Evolutionary conservation across 805 yeast genomes (phyloP).

Genomic region (Myxozyma udenii): DNA sequence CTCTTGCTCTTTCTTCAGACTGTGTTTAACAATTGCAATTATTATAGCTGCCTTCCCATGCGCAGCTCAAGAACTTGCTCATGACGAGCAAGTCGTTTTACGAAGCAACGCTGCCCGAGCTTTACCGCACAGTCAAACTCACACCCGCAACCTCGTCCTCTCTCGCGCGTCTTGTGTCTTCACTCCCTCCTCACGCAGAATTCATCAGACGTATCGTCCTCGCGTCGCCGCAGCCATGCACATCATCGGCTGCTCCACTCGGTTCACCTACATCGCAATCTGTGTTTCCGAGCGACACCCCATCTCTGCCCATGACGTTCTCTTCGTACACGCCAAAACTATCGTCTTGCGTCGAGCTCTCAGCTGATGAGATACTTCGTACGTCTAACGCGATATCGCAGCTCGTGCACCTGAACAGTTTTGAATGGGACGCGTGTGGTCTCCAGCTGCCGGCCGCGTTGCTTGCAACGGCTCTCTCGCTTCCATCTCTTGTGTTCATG

Average conservation of each 20-base stretch:
- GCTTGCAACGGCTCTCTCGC: slow-evolving; percentile 5
- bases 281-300: neutral
- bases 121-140: slow-evolving; percentile 17
- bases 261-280: neutral
- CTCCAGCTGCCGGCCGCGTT: slow-evolving; percentile 13
- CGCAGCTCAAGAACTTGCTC: slow-evolving; percentile 11
- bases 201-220: slow-evolving; percentile 8
- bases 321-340: too few species aligned
- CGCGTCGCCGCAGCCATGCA: neutral
- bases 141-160: slow-evolving; percentile 1
- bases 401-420: slow-evolving; percentile 1
- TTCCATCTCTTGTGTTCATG: slow-evolving; percentile 6
- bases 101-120: slow-evolving; percentile 18
- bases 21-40: neutral
- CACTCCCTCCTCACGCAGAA: slow-evolving; percentile 6
- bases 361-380: neutral
- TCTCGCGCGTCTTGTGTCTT: slow-evolving; percentile 5
- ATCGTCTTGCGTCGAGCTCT: too few species aligned
- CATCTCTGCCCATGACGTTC: neutral
- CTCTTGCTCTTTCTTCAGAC: neutral
- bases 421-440: slow-evolving; percentile 23
- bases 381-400: slow-evolving; percentile 2
- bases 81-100: slow-evolving; percentile 9
- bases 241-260: neutral
- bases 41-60: slow-evolving; percentile 6